Percentiles rank a stretch among this genome's conserved stretches.
Conservation (phyloP, 2,329 filamentous ascomycete genomes). For the Botrytis medusae region DNA sequence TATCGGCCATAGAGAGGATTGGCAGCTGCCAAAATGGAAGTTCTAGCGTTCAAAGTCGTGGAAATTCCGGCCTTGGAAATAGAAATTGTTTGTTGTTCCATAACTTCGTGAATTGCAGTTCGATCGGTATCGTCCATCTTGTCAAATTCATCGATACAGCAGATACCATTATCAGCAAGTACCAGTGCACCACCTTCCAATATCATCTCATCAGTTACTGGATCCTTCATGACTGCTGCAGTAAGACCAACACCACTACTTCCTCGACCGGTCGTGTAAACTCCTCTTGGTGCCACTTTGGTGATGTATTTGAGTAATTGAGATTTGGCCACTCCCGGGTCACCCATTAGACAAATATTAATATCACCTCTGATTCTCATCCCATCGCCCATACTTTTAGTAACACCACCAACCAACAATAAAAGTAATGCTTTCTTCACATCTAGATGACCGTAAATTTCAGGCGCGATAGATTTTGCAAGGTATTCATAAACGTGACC, state of each 20-base stretch:
- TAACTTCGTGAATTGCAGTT: constrained; percentile 82
- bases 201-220: constrained; percentile 76
- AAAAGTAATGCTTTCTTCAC: constrained; percentile 98
- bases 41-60: constrained; percentile 93
- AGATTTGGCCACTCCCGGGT: constrained; percentile 98
- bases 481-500: constrained; percentile 96
- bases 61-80: constrained; percentile 92
- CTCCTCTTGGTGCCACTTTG: constrained; percentile 88
- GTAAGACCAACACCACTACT: constrained; percentile 80
- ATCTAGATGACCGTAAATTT: constrained; percentile 94
- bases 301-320: constrained; percentile 98
- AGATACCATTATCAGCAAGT: constrained; percentile 77
- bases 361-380: constrained; percentile 99
- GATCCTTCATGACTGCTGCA: constrained; percentile 77
- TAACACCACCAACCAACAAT: constrained; percentile 91
- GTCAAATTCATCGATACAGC: constrained; percentile 83
- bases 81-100: constrained; percentile 85
- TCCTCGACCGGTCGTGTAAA: constrained; percentile 80
- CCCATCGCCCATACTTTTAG: constrained; percentile 93
- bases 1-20: constrained; percentile 98
- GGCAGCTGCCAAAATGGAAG: constrained; percentile 91
- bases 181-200: constrained; percentile 79
- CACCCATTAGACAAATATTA: constrained; percentile 98
- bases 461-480: constrained; percentile 92
- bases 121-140: constrained; percentile 81